Evolutionary conservation across 208 protist genomes (phyloP), one percentile per base, ranked within the genome.

Genomic region (Wallacemonas sp.): DNA sequence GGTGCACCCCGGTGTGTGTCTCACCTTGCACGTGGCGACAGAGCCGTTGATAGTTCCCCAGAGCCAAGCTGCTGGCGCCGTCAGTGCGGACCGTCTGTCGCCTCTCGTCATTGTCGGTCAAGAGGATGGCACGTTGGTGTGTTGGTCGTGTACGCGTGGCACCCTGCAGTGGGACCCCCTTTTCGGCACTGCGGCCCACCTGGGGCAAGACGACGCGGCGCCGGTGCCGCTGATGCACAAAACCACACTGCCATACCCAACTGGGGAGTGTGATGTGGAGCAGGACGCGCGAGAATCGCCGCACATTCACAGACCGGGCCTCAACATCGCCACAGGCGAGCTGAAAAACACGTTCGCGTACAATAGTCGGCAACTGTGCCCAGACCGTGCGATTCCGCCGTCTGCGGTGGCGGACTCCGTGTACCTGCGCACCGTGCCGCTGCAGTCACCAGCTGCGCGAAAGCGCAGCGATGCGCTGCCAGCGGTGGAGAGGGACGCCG

Each of bases 231-330:
- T 58, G 64, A 0, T 19, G 15, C 80, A 86, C 60, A 56, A 70
- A 6, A 70, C 78, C 49, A 74, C 80, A 28, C 62, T 86, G 55
- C 42, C 38, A 2, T 86, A 86, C 62, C 80, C 80, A 6, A 24
- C 68, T 24, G 72, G 45, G 11, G 72, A 79, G 45, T 19, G 9
- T 0, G 80, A 86, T 19, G 65, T 86, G 5, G 62, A 58, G 24
- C 60, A 34, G 1, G 76, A 84, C 53, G 69, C 70, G 8, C 22
- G n/a, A 1, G 17, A 67, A 21, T 54, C 39, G 2, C 11, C 21
- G 6, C 1, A 21, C 22, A 47, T 74, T 22, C 70, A 70, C 33
- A 34, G 27, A 14, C 70, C 70, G 2, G 34, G 42, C 15, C 3
- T 70, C 22, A 51, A 64, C 51, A 36, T 45, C 47, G 30, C 46